Evolutionary conservation across 1,284 basidiomycete genomes (phyloP).

Genomic region (Earliella scabrosa): DNA sequence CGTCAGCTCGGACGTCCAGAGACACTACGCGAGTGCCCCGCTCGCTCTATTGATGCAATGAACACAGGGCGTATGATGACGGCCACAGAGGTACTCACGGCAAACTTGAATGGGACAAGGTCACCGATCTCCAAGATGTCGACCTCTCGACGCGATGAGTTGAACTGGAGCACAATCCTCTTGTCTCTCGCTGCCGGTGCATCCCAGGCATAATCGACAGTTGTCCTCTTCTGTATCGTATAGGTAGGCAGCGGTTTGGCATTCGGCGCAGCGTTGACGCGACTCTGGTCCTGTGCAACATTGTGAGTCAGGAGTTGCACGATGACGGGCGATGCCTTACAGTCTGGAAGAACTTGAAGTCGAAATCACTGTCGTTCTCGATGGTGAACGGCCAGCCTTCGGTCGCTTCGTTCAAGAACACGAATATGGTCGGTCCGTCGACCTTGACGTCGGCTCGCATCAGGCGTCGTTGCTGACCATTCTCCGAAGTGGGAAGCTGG

Average conservation of each 20-base stretch:
- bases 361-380: conserved; percentile 87
- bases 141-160: conserved; percentile 71
- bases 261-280: conserved; percentile 40
- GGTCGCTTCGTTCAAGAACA: conserved; percentile 71
- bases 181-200: conserved; percentile 87
- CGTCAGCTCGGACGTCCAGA: conserved; percentile 93
- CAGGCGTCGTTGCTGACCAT: conserved; percentile 55
- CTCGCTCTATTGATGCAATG: too few species aligned
- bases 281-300: conserved; percentile 51
- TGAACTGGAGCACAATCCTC: conserved; percentile 73
- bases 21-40: conserved; percentile 72
- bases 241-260: conserved; percentile 50
- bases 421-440: conserved; percentile 89
- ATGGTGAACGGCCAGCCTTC: conserved; percentile 90
- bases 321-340: conserved; percentile 48
- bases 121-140: conserved; percentile 98
- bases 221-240: conserved; percentile 60
- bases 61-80: too few species aligned
- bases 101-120: conserved; percentile 89
- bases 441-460: conserved; percentile 86
- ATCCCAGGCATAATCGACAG: conserved; percentile 91
- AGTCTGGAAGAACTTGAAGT: conserved; percentile 77
- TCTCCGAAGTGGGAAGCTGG: conserved; percentile 56
- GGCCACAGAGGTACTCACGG: too few species aligned
- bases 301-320: conserved; percentile 2